Evolutionary conservation across 2,329 filamentous ascomycete genomes (phyloP).

Genomic region (Penicillium expansum): DNA sequence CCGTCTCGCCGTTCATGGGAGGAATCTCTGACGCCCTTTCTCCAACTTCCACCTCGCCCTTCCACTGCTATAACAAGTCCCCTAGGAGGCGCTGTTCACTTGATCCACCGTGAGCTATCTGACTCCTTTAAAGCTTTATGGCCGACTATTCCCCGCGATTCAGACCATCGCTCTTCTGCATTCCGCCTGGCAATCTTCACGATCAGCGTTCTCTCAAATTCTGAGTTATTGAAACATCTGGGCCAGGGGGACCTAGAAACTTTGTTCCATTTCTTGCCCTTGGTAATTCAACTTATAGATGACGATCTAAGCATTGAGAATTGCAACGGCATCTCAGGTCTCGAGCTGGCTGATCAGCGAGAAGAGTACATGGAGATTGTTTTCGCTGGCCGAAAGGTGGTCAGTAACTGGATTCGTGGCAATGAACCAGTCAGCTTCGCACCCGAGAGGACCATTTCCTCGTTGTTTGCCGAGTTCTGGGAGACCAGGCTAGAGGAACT

Average conservation of each 20-base stretch:
- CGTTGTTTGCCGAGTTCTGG: constrained; percentile 33
- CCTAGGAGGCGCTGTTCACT: constrained; percentile 66
- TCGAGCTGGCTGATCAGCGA: constrained; percentile 49
- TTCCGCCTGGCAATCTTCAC: constrained; percentile 74
- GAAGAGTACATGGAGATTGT: constrained; percentile 54
- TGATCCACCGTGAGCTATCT: constrained; percentile 49
- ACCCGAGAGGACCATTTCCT: constrained; percentile 22
- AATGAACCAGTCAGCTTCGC: constrained; percentile 16
- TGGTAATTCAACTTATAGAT: constrained; percentile 57
- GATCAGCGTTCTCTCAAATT: constrained; percentile 54
- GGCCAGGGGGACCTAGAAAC: constrained; percentile 35
- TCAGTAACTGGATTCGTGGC: constrained; percentile 45
- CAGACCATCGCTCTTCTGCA: constrained; percentile 67
- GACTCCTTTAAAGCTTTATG: constrained; percentile 23
- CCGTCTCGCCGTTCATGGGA: constrained; percentile 66
- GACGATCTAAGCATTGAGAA: constrained; percentile 59
- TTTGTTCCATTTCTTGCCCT: constrained; percentile 52
- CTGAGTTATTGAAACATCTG: constrained; percentile 34
- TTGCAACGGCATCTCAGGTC: constrained; percentile 54
- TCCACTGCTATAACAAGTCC: constrained; percentile 72
- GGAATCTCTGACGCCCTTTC: constrained; percentile 56
- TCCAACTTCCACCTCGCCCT: constrained; percentile 41
- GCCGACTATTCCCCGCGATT: constrained; percentile 56
- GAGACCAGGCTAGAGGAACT: constrained; percentile 34
- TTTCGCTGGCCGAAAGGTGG: constrained; percentile 48